Conservation (phyloP, 495 filamentous ascomycete species). For the Schizothecium vesticola region DNA sequence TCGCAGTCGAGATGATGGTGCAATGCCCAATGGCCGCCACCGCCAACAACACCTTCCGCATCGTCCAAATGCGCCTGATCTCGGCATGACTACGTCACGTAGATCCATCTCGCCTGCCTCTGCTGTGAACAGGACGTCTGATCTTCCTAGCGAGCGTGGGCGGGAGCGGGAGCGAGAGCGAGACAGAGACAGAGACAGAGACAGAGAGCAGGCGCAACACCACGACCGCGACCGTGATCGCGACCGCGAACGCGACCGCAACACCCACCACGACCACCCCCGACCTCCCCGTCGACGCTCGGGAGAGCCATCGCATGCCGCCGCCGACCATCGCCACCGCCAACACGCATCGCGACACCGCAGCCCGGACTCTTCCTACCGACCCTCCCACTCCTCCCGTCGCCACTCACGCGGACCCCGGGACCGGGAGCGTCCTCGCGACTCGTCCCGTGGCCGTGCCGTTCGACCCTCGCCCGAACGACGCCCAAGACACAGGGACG, state of each 20-base stretch:
- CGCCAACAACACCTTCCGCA: conserved; percentile 21
- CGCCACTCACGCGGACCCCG: conserved; percentile 23
- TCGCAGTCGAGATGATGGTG: conserved; percentile 27
- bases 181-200: conserved; percentile 12
- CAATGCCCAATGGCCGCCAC: conserved; percentile 34
- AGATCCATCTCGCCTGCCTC: conserved; percentile 28
- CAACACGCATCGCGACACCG: conserved; percentile 22
- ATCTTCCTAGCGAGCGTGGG: conserved; percentile 9
- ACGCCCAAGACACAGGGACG: conserved; percentile 21
- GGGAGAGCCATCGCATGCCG: conserved; percentile 9
- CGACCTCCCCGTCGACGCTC: conserved; percentile 9
- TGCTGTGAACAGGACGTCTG: conserved; percentile 26
- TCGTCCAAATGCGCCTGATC: conserved; percentile 26
- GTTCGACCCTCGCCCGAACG: conserved; percentile 26
- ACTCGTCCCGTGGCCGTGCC: conserved; percentile 29
- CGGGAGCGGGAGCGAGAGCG: conserved; percentile 23
- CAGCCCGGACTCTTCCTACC: conserved; percentile 31
- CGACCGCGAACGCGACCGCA: conserved; percentile 6
- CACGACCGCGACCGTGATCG: conserved; percentile 9
- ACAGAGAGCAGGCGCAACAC: conserved; percentile 6
- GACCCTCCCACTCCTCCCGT: conserved; percentile 23
- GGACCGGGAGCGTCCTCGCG: conserved; percentile 30
- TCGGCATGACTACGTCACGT: conserved; percentile 37
- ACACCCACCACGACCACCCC: background rate
- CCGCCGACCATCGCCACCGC: conserved; percentile 12